A percentile compares a stretch with the other conserved stretches of the same genome.
Conservation (phyloP, 768 basidiomycete genomes). For the Pholiota conissans region DNA sequence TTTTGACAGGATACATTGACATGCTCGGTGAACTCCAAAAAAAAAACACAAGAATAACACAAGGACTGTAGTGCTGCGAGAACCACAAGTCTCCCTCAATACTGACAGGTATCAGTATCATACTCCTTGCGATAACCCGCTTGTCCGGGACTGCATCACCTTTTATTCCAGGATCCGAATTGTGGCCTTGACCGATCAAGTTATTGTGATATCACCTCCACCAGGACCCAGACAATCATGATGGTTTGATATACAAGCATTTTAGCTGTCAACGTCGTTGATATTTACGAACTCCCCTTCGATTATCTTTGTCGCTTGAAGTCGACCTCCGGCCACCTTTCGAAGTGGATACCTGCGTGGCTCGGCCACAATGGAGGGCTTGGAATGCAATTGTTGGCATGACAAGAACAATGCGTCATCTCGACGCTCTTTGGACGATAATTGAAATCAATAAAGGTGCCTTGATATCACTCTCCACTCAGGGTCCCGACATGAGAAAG, state of each 20-base stretch:
- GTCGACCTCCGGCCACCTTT: background rate
- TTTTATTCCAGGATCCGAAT: background rate
- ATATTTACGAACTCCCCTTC: background rate
- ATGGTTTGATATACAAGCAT: background rate
- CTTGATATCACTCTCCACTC: slow-evolving; percentile 15
- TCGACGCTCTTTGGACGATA: slow-evolving; percentile 5
- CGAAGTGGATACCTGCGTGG: background rate
- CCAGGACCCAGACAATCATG: too few species aligned
- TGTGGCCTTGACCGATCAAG: too few species aligned
- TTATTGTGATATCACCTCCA: too few species aligned
- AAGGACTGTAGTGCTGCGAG: background rate
- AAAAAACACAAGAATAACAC: background rate
- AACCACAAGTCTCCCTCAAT: background rate
- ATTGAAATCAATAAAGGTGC: slow-evolving; percentile 9
- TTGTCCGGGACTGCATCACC: background rate
- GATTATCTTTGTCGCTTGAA: background rate
- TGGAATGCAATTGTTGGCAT: slow-evolving; percentile 1
- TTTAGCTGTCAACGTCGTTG: background rate
- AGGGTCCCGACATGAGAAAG: slow-evolving; percentile 11
- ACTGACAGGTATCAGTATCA: background rate
- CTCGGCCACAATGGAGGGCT: background rate
- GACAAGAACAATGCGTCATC: slow-evolving; percentile 5
- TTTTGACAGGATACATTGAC: background rate
- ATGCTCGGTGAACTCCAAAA: too few species aligned
- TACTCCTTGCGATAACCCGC: background rate